phyloP scores from a whole-genome alignment of 352 stramenopile genomes.

The Phytophthora nicotianae region DNA sequence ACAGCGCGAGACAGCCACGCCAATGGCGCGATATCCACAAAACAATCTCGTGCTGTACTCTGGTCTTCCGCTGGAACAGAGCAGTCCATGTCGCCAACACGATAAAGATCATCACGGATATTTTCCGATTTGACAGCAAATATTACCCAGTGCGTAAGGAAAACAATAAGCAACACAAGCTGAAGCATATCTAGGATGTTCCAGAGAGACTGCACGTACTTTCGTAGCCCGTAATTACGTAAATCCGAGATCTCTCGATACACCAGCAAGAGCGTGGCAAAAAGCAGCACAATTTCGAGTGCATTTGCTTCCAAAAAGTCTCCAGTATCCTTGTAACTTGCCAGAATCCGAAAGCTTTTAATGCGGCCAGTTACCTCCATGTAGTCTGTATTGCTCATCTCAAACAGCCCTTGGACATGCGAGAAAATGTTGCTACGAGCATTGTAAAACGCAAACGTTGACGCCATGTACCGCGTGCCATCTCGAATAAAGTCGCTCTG shows the following conservation, averaged over 20 bases:
- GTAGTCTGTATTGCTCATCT: constrained; percentile 82
- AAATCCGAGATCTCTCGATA: constrained; percentile 63
- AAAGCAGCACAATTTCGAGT: constrained; percentile 65
- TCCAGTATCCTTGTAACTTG: constrained; percentile 48
- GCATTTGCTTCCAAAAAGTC: constrained; percentile 59
- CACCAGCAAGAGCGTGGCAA: constrained; percentile 55
- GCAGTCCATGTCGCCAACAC: constrained; percentile 61
- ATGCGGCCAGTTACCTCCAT: constrained; percentile 73
- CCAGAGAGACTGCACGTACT: constrained; percentile 81
- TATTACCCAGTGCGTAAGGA: constrained; percentile 61
- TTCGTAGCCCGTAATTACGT: constrained; percentile 49
- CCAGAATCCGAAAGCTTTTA: constrained; percentile 74
- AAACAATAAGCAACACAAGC: constrained; percentile 67
- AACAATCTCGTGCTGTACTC: constrained; percentile 50
- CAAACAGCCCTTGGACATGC: constrained; percentile 69
- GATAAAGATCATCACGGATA: constrained; percentile 53
- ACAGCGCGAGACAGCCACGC: constrained; percentile 53
- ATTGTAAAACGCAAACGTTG: constrained; percentile 78
- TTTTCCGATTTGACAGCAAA: constrained; percentile 62
- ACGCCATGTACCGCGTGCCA: constrained; percentile 62
- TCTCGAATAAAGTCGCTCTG: constrained; percentile 68
- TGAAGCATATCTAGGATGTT: constrained; percentile 81
- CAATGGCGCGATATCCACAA: constrained; percentile 60
- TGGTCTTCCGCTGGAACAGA: constrained; percentile 50
- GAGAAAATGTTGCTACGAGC: constrained; percentile 81